Conservation (phyloP, 1,284 basidiomycete species). For the Erythrobasidium hasegawianum region DNA sequence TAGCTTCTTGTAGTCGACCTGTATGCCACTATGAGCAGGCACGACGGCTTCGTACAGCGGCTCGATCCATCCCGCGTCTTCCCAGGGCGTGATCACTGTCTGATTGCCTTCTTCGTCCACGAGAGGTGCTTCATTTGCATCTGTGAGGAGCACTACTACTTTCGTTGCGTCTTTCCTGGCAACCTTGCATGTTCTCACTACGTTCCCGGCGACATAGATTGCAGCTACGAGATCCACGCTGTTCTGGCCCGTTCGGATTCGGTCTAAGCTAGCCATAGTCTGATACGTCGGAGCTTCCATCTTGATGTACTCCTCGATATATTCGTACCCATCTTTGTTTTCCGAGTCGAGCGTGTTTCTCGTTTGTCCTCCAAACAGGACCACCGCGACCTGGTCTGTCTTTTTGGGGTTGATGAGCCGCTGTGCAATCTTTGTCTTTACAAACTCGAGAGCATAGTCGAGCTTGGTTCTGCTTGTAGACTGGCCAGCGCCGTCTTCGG, state of each 20-base stretch:
- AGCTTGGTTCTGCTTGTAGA: slow-evolving; percentile 6
- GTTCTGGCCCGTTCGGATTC: slow-evolving; percentile 8
- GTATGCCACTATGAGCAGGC: slow-evolving; percentile 8
- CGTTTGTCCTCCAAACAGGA: slow-evolving; percentile 22
- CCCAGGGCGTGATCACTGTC: slow-evolving; percentile 17
- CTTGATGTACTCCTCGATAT: slow-evolving; percentile 24
- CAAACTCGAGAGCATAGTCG: slow-evolving; percentile 31
- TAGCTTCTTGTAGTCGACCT: slow-evolving; percentile 18
- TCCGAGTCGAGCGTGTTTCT: slow-evolving; percentile 18
- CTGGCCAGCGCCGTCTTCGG: background rate
- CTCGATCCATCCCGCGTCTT: slow-evolving; percentile 21
- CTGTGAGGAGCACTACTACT: slow-evolving; percentile 27
- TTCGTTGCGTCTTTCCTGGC: slow-evolving; percentile 28
- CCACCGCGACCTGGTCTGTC: slow-evolving; percentile 32
- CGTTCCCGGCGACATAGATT: slow-evolving; percentile 30
- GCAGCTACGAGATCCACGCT: slow-evolving; percentile 25
- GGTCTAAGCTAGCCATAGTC: slow-evolving; percentile 1
- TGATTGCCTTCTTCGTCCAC: slow-evolving; percentile 14
- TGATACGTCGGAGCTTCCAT: slow-evolving; percentile 18
- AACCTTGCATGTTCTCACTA: slow-evolving; percentile 21
- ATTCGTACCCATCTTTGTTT: slow-evolving; percentile 19
- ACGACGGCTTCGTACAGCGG: slow-evolving; percentile 22
- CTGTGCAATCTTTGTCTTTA: slow-evolving; percentile 27
- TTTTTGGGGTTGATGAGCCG: slow-evolving; percentile 33
- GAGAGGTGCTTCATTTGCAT: slow-evolving; percentile 17